Conservation (phyloP, 441 rosid genomes). For the Monsonia emarginata region DNA sequence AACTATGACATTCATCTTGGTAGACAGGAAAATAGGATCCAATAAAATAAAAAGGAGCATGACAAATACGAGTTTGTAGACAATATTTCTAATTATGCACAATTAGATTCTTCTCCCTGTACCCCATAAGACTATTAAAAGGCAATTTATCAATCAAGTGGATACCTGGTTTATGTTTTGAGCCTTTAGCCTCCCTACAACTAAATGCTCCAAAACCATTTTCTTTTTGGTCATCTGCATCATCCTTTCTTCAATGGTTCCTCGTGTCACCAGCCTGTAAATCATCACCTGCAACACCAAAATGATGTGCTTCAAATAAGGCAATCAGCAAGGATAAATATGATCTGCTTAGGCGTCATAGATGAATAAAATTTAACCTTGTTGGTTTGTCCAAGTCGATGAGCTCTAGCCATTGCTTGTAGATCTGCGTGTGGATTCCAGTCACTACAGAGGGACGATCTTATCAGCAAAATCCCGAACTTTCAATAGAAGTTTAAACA, state of each 20-base stretch:
- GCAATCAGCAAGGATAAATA: constrained; percentile 5
- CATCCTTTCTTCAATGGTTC: constrained; percentile 96
- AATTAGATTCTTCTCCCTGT: background rate
- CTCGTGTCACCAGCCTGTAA: constrained; percentile 77
- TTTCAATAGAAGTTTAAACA: constrained; percentile 3
- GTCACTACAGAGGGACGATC: constrained; percentile 47
- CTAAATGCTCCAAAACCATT: constrained; percentile 99
- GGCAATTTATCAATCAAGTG: background rate
- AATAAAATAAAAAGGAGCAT: background rate
- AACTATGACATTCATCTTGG: background rate
- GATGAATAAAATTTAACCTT: constrained; percentile 41
- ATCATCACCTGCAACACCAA: constrained; percentile 69
- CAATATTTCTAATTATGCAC: background rate
- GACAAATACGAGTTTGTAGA: background rate
- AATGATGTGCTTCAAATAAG: constrained; percentile 14
- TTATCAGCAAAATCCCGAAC: background rate
- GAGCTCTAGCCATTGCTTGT: constrained; percentile 99
- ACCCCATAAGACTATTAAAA: background rate
- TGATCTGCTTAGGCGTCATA: background rate
- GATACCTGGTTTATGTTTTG: constrained; percentile 97
- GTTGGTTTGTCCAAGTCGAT: constrained; percentile 95
- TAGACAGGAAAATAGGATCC: background rate
- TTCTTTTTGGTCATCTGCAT: constrained; percentile 98
- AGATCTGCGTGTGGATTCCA: constrained; percentile 99
- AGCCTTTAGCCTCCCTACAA: constrained; percentile 90